phyloP scores from a whole-genome alignment of 176 grass and related monocot genomes.

The Pharus latifolius region DNA sequence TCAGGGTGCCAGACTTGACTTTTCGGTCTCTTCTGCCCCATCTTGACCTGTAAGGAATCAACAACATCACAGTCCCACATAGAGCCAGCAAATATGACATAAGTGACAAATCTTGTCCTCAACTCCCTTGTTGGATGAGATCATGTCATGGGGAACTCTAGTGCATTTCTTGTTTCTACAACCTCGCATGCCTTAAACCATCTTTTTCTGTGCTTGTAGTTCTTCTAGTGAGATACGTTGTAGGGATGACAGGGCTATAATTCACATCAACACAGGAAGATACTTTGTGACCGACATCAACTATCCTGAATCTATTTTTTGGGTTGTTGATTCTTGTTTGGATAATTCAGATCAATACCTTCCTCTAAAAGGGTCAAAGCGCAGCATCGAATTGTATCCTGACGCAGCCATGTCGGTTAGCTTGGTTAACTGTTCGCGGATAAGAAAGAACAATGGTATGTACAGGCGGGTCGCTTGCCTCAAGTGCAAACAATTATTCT shows the following conservation, averaged over 20 bases:
- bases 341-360: too few species aligned
- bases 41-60: too few species aligned
- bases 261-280: background rate
- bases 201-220: background rate
- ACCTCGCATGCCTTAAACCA: background rate
- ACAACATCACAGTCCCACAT: too few species aligned
- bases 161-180: background rate
- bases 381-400: background rate
- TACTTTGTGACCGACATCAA: conserved; percentile 25
- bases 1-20: too few species aligned
- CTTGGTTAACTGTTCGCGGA: conserved; percentile 18
- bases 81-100: too few species aligned
- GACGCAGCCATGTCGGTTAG: rapidly evolving
- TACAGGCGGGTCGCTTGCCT: background rate
- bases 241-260: background rate
- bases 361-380: too few species aligned
- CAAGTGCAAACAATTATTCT: background rate
- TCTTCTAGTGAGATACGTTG: conserved; percentile 16
- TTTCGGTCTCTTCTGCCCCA: too few species aligned
- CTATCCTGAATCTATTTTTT: background rate
- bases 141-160: background rate
- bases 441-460: too few species aligned
- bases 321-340: background rate
- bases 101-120: too few species aligned
- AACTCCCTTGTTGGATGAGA: too few species aligned